Percentiles rank a stretch among this genome's conserved stretches.
phyloP scores from a whole-genome alignment of 2,329 filamentous ascomycete genomes.

The Exophiala sp. region DNA sequence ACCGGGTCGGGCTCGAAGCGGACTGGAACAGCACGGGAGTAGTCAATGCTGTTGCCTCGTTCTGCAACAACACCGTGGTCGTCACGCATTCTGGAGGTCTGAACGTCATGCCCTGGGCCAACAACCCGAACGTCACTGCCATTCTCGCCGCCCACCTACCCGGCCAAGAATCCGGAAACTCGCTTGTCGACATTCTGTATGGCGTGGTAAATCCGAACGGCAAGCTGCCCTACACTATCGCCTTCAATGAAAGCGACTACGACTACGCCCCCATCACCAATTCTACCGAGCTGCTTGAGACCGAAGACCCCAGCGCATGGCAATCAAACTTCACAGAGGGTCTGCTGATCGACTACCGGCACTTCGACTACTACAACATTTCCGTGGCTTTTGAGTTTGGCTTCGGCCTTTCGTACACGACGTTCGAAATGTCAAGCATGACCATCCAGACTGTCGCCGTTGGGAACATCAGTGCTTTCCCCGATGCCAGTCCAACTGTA shows the following conservation, averaged over 20 bases:
- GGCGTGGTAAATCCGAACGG: conserved; percentile 73
- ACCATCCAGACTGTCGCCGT: conserved; percentile 54
- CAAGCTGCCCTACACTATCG: conserved; percentile 78
- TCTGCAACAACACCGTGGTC: conserved; percentile 52
- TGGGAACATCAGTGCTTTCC: conserved; percentile 48
- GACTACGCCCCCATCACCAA: conserved; percentile 58
- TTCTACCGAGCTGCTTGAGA: conserved; percentile 14
- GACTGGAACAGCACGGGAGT: conserved; percentile 43
- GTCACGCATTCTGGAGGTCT: conserved; percentile 45
- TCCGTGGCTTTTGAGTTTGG: conserved; percentile 61
- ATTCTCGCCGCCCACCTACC: conserved; percentile 80
- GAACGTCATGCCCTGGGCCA: conserved; percentile 35
- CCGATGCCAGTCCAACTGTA: conserved; percentile 51
- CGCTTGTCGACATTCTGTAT: conserved; percentile 78
- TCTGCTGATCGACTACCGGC: conserved; percentile 75
- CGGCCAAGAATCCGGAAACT: conserved; percentile 78
- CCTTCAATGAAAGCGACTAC: conserved; percentile 63
- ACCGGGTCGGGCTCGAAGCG: conserved; percentile 39
- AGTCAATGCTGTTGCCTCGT: conserved; percentile 44
- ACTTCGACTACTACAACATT: conserved; percentile 62
- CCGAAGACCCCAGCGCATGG: conserved; percentile 49
- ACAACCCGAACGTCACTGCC: conserved; percentile 66
- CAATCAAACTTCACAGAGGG: conserved; percentile 75
- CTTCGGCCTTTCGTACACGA: conserved; percentile 76
- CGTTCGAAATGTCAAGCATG: conserved; percentile 70